A percentile compares a stretch with the other conserved stretches of the same genome.
Conservation (phyloP, 768 basidiomycete species). For the Agrocybe praecox region DNA sequence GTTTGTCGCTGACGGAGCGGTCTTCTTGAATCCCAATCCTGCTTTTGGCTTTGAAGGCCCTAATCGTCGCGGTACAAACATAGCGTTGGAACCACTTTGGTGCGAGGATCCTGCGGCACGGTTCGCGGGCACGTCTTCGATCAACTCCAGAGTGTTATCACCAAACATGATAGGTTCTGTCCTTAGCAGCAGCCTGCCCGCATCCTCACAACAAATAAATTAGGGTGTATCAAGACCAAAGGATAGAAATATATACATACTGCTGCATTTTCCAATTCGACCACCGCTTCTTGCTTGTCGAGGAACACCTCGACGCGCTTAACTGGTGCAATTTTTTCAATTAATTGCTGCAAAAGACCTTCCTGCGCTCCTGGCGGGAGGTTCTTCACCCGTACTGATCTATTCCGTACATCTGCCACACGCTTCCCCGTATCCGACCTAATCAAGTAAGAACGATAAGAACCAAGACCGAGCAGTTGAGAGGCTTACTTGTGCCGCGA, state of each 20-base stretch:
- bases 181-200: constrained; percentile 74
- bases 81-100: constrained; percentile 37
- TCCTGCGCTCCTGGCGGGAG: constrained; percentile 84
- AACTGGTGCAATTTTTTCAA: constrained; percentile 77
- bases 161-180: constrained; percentile 74
- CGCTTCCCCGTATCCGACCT: constrained; percentile 60
- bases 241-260: constrained; percentile 38
- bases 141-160: constrained; percentile 59
- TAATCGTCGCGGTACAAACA: constrained; percentile 68
- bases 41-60: constrained; percentile 70
- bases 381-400: constrained; percentile 76
- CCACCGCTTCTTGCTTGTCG: constrained; percentile 59
- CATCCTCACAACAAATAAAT: constrained; percentile 59
- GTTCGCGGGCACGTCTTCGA: constrained; percentile 46
- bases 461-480: not conserved
- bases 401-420: constrained; percentile 58
- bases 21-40: constrained; percentile 63
- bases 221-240: not conserved
- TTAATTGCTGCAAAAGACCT: constrained; percentile 84
- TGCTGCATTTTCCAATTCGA: constrained; percentile 66
- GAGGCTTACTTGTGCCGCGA: constrained; percentile 50
- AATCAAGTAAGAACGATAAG: not conserved
- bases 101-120: constrained; percentile 32
- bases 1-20: constrained; percentile 21
- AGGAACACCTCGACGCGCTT: constrained; percentile 77